Evolutionary conservation across 495 filamentous ascomycete genomes (phyloP), one percentile per base, ranked within the genome.

Genomic region (Cetradonia linearis): DNA sequence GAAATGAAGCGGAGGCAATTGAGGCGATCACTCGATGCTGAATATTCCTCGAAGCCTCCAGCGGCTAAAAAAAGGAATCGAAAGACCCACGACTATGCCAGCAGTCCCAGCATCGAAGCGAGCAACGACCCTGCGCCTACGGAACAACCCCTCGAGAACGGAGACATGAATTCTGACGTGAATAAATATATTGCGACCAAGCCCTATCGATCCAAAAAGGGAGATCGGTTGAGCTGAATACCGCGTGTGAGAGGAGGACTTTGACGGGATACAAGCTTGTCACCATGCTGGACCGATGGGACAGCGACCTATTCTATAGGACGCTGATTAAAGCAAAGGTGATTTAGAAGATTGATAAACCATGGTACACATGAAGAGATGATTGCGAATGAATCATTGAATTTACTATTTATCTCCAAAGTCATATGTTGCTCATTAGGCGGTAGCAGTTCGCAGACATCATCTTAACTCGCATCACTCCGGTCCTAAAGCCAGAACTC

Each of bases 71-170:
- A 40, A 25, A 27, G 53, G 13, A 27, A 59, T 31, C 60, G 49
- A 30, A 74, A 71, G 58, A 67, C 69, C 16, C 47, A 67, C 30
- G 76, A 93, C 70, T 74, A 81, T 61, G 82, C 81, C 16, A 81
- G 79, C 9, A 91, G 85, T 38, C 90, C 89, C n/a, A 89, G 87
- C 66, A 77, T 80, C 59, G 91, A 95, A 72, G 83, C 84, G 18
- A 86, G 80, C 61, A 76, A 76, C 48, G 92, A 96, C 76, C 92
- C 91, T 33, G 91, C 91, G 25, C 84, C 93, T 5, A 93, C 90
- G 27, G 76, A 87, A 58, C 91, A 94, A 72, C 85, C 85, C 52
- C 86, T 89, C 3, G 77, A 86, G 63, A 88, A 81, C 36, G 88
- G 89, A 67, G 74, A 72, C 52, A 78, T 90, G 62, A 77, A 80